Percentiles rank a stretch among this genome's conserved stretches.
phyloP scores from a whole-genome alignment of 768 basidiomycete genomes.

The Strobilomyces confusus region DNA sequence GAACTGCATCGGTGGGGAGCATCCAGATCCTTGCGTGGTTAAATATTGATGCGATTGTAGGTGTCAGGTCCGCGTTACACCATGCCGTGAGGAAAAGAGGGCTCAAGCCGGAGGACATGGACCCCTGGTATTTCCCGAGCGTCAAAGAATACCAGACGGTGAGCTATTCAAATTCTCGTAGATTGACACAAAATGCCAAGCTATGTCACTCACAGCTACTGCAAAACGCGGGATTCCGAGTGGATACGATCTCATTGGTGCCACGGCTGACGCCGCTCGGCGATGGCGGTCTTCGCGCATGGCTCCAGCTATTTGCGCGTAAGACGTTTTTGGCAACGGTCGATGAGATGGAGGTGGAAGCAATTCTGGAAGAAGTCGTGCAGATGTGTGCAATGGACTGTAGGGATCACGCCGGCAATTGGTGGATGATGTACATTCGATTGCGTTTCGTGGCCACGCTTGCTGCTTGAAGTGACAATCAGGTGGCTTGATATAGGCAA shows the following conservation, averaged over 20 bases:
- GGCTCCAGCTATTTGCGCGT: conserved; percentile 66
- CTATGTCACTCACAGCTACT: conserved; percentile 36
- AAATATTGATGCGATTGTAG: conserved; percentile 32
- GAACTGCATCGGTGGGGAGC: conserved; percentile 57
- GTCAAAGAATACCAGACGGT: conserved; percentile 61
- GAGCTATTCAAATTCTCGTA: conserved; percentile 9
- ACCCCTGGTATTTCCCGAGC: conserved; percentile 87
- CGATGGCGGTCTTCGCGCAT: conserved; percentile 51
- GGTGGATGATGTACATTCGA: conserved; percentile 72
- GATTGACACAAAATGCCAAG: conserved; percentile 4
- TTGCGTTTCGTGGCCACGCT: conserved; percentile 58
- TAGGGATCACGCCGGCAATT: conserved; percentile 53
- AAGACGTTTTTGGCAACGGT: conserved; percentile 54
- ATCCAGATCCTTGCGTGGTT: background rate
- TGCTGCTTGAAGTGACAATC: conserved; percentile 25
- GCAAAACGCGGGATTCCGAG: conserved; percentile 51
- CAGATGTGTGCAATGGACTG: conserved; percentile 53
- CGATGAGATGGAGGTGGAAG: conserved; percentile 48
- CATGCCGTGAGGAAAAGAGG: conserved; percentile 48
- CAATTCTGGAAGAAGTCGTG: conserved; percentile 61
- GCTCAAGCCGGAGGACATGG: conserved; percentile 52
- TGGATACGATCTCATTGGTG: conserved; percentile 49
- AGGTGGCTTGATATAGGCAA: no score
- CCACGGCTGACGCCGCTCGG: conserved; percentile 39
- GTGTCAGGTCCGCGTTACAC: conserved; percentile 57